phyloP scores from a whole-genome alignment of 208 protist genomes.

The Leishmania mexicana region DNA sequence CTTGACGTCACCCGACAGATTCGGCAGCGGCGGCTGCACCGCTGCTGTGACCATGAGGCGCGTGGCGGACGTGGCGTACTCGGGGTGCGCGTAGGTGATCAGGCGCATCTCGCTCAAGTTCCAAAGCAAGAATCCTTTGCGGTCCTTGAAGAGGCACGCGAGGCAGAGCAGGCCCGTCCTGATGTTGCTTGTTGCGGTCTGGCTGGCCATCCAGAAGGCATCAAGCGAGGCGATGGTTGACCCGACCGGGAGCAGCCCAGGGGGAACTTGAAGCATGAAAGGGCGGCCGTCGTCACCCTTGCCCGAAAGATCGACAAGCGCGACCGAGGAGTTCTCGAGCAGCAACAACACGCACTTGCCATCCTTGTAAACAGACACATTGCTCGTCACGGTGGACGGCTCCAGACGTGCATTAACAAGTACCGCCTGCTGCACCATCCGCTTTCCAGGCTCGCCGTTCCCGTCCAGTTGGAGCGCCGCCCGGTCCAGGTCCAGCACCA shows the following conservation, averaged over 20 bases:
- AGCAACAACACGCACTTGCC: constrained; percentile 75
- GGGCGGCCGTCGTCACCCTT: constrained; percentile 48
- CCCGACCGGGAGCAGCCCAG: constrained; percentile 68
- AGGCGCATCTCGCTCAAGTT: constrained; percentile 76
- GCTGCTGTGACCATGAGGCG: constrained; percentile 48
- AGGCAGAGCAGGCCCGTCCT: constrained; percentile 45
- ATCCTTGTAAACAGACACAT: constrained; percentile 49
- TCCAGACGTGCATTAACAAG: constrained; percentile 73
- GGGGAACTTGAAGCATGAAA: constrained; percentile 55
- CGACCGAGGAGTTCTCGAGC: constrained; percentile 69
- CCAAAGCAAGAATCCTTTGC: constrained; percentile 75
- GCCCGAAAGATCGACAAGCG: constrained; percentile 69
- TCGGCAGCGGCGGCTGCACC: constrained; percentile 43
- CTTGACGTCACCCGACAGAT: constrained; percentile 59
- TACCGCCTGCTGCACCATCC: constrained; percentile 53
- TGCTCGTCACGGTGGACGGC: constrained; percentile 33
- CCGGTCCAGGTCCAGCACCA: constrained; percentile 54
- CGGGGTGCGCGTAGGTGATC: constrained; percentile 44
- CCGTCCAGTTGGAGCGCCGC: constrained; percentile 53
- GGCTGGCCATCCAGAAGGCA: constrained; percentile 61
- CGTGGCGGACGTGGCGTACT: constrained; percentile 39
- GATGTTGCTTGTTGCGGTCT: constrained; percentile 14
- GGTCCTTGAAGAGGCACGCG: constrained; percentile 54
- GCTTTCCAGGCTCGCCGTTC: constrained; percentile 8
- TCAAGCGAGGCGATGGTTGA: constrained; percentile 58